A percentile compares a stretch with the other conserved stretches of the same genome.
These are phyloP conservation scores for Biancaea sappan DNA, from an alignment of 306 rosid species.

Conservation along the genomic window DNA sequence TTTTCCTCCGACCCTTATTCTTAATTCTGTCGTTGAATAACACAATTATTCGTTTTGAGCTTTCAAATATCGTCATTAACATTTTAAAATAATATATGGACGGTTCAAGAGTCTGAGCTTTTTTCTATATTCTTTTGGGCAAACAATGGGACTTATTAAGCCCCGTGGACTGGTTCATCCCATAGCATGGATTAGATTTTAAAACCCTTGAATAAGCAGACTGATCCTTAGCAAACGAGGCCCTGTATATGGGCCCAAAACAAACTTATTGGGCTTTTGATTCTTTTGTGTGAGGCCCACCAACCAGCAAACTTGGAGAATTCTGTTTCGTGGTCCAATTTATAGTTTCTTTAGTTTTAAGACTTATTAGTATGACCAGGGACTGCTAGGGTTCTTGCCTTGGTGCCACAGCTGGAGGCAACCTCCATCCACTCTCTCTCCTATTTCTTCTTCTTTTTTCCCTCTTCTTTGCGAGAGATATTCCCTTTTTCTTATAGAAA, in stretches of 20 bases:
- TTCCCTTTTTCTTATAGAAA: no score
- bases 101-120: background rate
- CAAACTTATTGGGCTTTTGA: background rate
- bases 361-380: no score
- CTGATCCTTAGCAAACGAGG: background rate
- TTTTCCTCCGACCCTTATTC: slow-evolving; percentile 15
- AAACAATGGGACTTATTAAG: background rate
- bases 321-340: background rate
- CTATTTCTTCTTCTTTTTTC: no score
- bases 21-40: slow-evolving; percentile 12
- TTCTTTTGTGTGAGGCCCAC: no score
- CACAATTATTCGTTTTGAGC: background rate
- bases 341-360: background rate
- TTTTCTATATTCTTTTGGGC: background rate
- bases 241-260: background rate
- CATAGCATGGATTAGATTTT: background rate
- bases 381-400: no score
- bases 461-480: no score
- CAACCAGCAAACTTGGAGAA: no score
- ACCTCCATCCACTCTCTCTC: no score
- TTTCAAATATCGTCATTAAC: background rate
- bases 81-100: background rate
- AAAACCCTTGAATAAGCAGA: background rate
- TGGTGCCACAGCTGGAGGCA: no score
- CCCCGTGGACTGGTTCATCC: background rate